phyloP scores from a whole-genome alignment of 345 rosid species.

The Ailanthus altissimus region DNA sequence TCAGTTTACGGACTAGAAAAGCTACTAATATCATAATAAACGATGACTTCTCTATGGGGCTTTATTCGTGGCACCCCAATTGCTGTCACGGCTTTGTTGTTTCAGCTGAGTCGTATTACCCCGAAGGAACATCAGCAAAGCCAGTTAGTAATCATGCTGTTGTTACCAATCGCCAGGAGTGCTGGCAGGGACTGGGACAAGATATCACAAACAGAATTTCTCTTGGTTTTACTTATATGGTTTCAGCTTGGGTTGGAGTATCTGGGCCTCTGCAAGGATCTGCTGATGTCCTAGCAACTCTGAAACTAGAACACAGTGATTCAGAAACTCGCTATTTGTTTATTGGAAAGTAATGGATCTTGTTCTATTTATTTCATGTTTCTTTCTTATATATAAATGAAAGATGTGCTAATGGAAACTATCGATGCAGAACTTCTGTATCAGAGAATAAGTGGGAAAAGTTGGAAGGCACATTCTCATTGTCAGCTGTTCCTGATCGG shows the following conservation, averaged over 20 bases:
- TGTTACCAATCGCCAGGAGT: constrained; percentile 71
- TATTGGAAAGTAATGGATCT: constrained; percentile 80
- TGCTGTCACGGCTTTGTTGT: constrained; percentile 68
- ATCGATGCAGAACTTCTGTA: constrained; percentile 56
- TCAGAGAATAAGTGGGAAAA: constrained; percentile 68
- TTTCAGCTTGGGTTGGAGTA: constrained; percentile 74
- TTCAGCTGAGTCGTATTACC: constrained; percentile 37
- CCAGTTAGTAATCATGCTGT: constrained; percentile 58
- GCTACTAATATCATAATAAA: constrained; percentile 56
- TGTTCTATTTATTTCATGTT: constrained; percentile 16
- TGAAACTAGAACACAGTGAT: constrained; percentile 58
- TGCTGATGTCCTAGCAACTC: constrained; percentile 72
- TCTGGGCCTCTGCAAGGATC: constrained; percentile 60
- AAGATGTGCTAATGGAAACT: constrained; percentile 6
- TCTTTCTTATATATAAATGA: background rate
- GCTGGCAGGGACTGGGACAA: constrained; percentile 97
- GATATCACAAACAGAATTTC: constrained; percentile 71
- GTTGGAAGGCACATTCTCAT: constrained; percentile 72
- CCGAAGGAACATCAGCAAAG: constrained; percentile 36
- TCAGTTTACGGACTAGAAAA: constrained; percentile 19
- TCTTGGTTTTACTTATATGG: constrained; percentile 54
- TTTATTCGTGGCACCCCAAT: constrained; percentile 73
- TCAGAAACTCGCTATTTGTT: constrained; percentile 51
- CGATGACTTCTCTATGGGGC: constrained; percentile 76
- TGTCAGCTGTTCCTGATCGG: constrained; percentile 62